Base-by-base conservation (phyloP, 2,329 filamentous ascomycete genomes). In the Neofusicoccum kwambonambiense region DNA sequence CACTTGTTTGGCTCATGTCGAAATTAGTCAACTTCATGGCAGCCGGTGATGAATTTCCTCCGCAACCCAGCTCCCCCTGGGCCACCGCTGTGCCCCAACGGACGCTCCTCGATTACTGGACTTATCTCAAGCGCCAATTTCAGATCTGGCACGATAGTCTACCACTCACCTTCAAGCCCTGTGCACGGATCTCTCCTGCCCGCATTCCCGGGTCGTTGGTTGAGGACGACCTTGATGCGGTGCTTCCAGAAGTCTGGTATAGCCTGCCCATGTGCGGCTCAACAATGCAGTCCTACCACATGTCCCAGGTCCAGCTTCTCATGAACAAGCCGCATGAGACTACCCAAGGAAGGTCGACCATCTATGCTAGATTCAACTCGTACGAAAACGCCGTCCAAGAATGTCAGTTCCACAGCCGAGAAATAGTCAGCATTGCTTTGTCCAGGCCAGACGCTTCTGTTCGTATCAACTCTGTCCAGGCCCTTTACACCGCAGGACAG, bases 1-100 rank as follows among this genome's bases (percentile, higher is more conserved):
- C 85, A 0, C 73, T 90, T 3, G 83, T 89, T 5, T 90, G 87
- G 87, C 82, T 90, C 8, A 80, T 88, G 65, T 84, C 86, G 6
- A 89, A 89, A 69, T 83, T 89, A 4, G 83, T 89, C 60, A 90
- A 90, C 70, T 89, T 85, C 71, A 84, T 89, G 64, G 86, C 83
- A 1, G 80, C 81, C 1, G 84, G 84, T 1, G 86, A 87, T 64
- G 81, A 82, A 3, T 76, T 85, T 2, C 79, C 75, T 2, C 67
- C 71, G 11, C 71, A 73, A 75, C 67, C 71, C 71, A 68, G 74
- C 72, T 65, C 75, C 74, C 68, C 74, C 72, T 74, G 78, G 78
- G 45, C 52, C 9, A 75, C 76, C 64, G 83, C 74, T 35, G 81
- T 79, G 66, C 82, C 77, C 68, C 84, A 81, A 76, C 81, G 82